These are phyloP conservation scores for Scedosporium minutisporum DNA, from an alignment of 2,329 filamentous ascomycete genomes.

Conservation along the genomic window DNA sequence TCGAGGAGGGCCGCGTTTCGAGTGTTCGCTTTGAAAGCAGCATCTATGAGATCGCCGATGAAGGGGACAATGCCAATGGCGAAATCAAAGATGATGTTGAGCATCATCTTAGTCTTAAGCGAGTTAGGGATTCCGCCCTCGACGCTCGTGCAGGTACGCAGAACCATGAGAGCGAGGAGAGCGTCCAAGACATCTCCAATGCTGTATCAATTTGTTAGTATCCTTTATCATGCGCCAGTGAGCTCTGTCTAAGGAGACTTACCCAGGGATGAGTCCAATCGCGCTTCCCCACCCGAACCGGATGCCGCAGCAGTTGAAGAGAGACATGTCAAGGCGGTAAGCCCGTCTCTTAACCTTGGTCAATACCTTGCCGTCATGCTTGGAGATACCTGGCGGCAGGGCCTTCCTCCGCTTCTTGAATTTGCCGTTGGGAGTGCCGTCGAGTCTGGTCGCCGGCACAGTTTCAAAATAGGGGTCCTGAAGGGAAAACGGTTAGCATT, in stretches of 20 bases:
- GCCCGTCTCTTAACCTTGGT: slow-evolving; percentile 79
- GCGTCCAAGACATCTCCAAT: slow-evolving; percentile 68
- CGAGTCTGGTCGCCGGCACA: slow-evolving; percentile 62
- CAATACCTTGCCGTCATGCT: slow-evolving; percentile 72
- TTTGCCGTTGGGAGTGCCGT: slow-evolving; percentile 58
- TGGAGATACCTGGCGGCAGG: slow-evolving; percentile 70
- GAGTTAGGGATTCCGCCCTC: slow-evolving; percentile 62
- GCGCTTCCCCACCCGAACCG: slow-evolving; percentile 84
- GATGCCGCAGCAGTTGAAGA: slow-evolving; percentile 74
- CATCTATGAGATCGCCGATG: slow-evolving; percentile 66
- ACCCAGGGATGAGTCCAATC: slow-evolving; percentile 75
- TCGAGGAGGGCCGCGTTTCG: slow-evolving; percentile 65
- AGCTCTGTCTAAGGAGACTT: slow-evolving; percentile 29
- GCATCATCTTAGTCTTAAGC: slow-evolving; percentile 61
- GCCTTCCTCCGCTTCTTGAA: slow-evolving; percentile 79
- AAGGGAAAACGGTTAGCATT: background rate
- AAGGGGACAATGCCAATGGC: slow-evolving; percentile 64
- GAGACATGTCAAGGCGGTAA: slow-evolving; percentile 73
- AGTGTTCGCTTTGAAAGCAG: slow-evolving; percentile 64
- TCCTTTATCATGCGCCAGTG: background rate
- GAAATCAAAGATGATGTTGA: slow-evolving; percentile 71
- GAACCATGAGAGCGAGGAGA: slow-evolving; percentile 64
- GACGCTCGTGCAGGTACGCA: slow-evolving; percentile 61
- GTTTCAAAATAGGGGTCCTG: slow-evolving; percentile 88
- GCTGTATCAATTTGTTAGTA: slow-evolving; percentile 26